Evolutionary conservation across 352 stramenopile genomes (phyloP).

Genomic region (Phytopythium aichiense): DNA sequence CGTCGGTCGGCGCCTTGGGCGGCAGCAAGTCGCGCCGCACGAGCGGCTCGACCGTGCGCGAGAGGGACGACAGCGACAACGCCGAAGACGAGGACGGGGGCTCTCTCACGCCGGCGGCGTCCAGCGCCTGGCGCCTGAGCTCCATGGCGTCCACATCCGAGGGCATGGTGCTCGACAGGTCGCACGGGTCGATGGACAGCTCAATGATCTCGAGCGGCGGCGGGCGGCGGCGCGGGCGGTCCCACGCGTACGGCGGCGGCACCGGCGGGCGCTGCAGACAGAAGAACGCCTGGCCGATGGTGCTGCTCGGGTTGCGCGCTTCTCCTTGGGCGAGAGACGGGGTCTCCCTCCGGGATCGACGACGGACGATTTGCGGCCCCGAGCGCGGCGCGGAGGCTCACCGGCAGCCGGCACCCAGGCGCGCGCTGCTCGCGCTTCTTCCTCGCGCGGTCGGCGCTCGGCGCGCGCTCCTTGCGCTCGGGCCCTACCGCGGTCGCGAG

Average conservation of each 20-base stretch:
- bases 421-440: not conserved
- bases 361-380: not conserved
- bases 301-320: constrained; percentile 27
- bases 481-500: not conserved
- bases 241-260: constrained; percentile 19
- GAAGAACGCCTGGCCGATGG: constrained; percentile 51
- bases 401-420: not conserved
- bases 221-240: not conserved
- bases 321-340: constrained; percentile 4
- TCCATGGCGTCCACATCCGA: constrained; percentile 15
- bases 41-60: constrained; percentile 9
- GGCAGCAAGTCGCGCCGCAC: constrained; percentile 5
- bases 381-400: not conserved
- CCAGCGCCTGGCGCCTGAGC: constrained; percentile 2
- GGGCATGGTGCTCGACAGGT: constrained; percentile 28
- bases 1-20: constrained; percentile 5
- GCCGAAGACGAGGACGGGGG: not conserved
- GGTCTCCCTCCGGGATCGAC: not conserved
- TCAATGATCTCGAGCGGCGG: constrained; percentile 9
- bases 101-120: constrained; percentile 7
- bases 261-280: constrained; percentile 39
- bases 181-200: constrained; percentile 14
- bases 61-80: constrained; percentile 8
- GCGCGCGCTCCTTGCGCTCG: not conserved
- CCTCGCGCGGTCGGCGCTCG: not conserved